Evolutionary conservation across 805 yeast species (phyloP).

Genomic region (Ogataea neopini): DNA sequence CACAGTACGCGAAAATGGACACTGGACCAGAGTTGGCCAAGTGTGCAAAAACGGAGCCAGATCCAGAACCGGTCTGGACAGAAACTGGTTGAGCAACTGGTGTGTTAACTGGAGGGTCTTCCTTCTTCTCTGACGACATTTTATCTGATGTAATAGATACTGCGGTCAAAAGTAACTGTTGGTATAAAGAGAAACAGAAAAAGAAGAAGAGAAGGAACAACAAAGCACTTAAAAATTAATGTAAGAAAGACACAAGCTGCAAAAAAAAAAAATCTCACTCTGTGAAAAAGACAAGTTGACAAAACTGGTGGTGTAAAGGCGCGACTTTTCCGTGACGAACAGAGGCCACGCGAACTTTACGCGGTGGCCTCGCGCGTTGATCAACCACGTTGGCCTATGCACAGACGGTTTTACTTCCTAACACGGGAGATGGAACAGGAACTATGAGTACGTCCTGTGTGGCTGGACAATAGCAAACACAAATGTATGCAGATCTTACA

Average conservation of each 20-base stretch:
- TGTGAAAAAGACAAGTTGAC: conserved; percentile 7
- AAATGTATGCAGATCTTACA: background rate
- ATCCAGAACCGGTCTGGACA: conserved; percentile 18
- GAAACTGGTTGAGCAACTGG: conserved; percentile 21
- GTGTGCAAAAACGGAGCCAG: conserved; percentile 21
- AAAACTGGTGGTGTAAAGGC: background rate
- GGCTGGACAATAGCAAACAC: background rate
- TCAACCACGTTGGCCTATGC: too few relatives aligned
- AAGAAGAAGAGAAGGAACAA: background rate
- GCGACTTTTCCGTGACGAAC: background rate
- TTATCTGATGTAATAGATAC: background rate
- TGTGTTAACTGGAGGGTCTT: conserved; percentile 25
- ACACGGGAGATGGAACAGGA: background rate
- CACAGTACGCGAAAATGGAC: conserved; percentile 83
- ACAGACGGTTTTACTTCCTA: background rate
- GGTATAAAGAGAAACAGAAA: background rate
- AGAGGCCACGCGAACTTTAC: too few relatives aligned
- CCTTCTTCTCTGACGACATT: conserved; percentile 31
- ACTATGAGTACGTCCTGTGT: background rate
- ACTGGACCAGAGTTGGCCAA: conserved; percentile 58
- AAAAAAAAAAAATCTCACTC: background rate
- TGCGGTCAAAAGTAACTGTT: background rate
- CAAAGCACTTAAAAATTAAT: background rate
- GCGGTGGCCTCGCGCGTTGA: too few relatives aligned
- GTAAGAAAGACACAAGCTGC: background rate